Conservation (phyloP, 306 rosid genomes). For the Casuarina cunninghamiana region DNA sequence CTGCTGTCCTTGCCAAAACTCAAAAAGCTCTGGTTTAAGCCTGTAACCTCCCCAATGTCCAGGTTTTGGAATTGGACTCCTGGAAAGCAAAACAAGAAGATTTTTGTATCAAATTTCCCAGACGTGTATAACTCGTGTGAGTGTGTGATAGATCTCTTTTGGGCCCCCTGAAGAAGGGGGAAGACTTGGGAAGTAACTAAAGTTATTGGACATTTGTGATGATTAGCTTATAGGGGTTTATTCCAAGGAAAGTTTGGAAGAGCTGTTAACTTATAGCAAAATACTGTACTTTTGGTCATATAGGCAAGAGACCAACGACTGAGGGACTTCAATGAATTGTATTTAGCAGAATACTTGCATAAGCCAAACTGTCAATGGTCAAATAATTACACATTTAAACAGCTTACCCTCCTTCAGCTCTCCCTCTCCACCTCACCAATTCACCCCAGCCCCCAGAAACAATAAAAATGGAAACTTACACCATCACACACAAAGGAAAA, state of each 20-base stretch:
- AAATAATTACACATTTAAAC: background rate
- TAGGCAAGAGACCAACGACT: constrained; percentile 10
- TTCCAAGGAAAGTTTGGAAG: constrained; percentile 12
- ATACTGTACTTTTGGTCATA: background rate
- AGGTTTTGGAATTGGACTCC: constrained; percentile 86
- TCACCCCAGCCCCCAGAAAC: too few relatives aligned
- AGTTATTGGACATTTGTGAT: constrained; percentile 20
- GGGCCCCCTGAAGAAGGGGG: background rate
- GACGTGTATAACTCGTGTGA: constrained; percentile 19
- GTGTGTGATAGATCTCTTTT: constrained; percentile 13
- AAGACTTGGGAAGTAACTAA: background rate
- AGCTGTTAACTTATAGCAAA: constrained; percentile 5
- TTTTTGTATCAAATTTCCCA: constrained; percentile 29
- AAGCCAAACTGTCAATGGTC: background rate
- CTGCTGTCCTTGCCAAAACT: constrained; percentile 96
- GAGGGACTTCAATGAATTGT: background rate
- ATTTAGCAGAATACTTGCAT: background rate
- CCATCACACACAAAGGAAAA: background rate
- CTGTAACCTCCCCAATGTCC: constrained; percentile 96
- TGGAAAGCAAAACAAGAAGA: constrained; percentile 40
- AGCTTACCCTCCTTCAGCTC: background rate
- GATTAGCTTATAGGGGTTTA: constrained; percentile 12
- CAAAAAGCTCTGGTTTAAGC: constrained; percentile 76
- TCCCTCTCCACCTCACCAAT: background rate
- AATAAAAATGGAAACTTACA: too few relatives aligned